phyloP scores from a whole-genome alignment of 345 rosid species.

The Turnera subulata region DNA sequence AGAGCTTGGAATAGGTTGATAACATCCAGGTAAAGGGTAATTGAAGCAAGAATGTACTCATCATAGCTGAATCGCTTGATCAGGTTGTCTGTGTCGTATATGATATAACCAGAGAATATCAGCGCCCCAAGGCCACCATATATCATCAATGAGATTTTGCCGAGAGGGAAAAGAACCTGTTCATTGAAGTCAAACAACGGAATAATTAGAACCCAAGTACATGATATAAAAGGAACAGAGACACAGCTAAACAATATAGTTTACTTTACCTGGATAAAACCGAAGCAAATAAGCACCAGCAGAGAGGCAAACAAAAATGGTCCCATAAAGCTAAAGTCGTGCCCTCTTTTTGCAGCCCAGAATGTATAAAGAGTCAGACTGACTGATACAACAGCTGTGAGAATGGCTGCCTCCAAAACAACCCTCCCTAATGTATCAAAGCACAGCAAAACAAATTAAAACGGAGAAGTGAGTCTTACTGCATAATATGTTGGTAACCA shows the following conservation, averaged over 20 bases:
- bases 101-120: slow-evolving; percentile 17
- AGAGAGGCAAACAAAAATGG: slow-evolving; percentile 9
- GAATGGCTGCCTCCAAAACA: slow-evolving; percentile 14
- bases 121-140: slow-evolving; percentile 9
- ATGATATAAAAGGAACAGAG: not conserved
- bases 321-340: slow-evolving; percentile 18
- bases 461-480: too few relatives aligned
- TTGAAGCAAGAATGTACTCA: slow-evolving; percentile 15
- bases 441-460: not conserved
- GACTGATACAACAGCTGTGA: slow-evolving; percentile 5
- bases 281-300: slow-evolving; percentile 6
- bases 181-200: not conserved
- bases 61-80: slow-evolving; percentile 18
- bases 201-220: not conserved
- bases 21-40: slow-evolving; percentile 17
- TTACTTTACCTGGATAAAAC: slow-evolving; percentile 8
- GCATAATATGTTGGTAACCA: too few relatives aligned
- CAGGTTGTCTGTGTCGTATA: slow-evolving; percentile 16
- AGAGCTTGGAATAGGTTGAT: slow-evolving; percentile 7
- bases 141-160: slow-evolving; percentile 11
- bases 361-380: slow-evolving; percentile 19
- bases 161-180: slow-evolving; percentile 17
- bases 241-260: not conserved
- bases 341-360: slow-evolving; percentile 22
- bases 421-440: slow-evolving; percentile 7